Conservation (phyloP, 768 basidiomycete species). For the Boletus sp. region DNA sequence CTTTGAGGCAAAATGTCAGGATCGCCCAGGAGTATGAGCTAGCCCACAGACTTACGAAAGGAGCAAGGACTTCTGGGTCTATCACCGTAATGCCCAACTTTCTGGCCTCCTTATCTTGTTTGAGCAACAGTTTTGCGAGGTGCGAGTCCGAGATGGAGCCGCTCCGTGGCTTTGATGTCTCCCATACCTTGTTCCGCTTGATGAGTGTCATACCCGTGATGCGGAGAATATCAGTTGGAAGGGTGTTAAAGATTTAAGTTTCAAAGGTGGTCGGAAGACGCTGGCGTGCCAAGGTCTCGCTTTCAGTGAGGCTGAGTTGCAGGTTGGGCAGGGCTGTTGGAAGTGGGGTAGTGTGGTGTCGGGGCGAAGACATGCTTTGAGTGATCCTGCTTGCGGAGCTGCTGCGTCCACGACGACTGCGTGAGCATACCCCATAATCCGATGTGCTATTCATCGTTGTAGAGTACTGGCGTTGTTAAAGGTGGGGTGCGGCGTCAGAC, state of each 20-base stretch:
- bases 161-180: slow-evolving; percentile 19
- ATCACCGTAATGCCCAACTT: slow-evolving; percentile 19
- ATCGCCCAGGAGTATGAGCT: neutral
- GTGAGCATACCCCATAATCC: slow-evolving; percentile 16
- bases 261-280: slow-evolving; percentile 23
- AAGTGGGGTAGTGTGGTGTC: slow-evolving; percentile 17
- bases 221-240: slow-evolving; percentile 25
- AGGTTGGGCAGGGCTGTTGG: slow-evolving; percentile 14
- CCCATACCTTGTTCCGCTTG: slow-evolving; percentile 21
- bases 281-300: slow-evolving; percentile 20
- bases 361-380: slow-evolving; percentile 22
- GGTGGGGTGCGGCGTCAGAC: slow-evolving; percentile 12
- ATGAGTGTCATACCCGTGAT: slow-evolving; percentile 22
- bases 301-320: slow-evolving; percentile 22
- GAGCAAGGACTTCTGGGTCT: slow-evolving; percentile 19
- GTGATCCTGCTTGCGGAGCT: slow-evolving; percentile 12
- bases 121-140: slow-evolving; percentile 22
- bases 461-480: slow-evolving; percentile 20
- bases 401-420: slow-evolving; percentile 20
- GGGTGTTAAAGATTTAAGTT: slow-evolving; percentile 24
- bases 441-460: slow-evolving; percentile 14
- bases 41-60: slow-evolving; percentile 16
- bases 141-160: slow-evolving; percentile 21
- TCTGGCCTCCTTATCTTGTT: slow-evolving; percentile 25
- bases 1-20: too few relatives aligned